Conservation (phyloP, 176 grass and related monocot species). For the Aegilops sharonensis region DNA sequence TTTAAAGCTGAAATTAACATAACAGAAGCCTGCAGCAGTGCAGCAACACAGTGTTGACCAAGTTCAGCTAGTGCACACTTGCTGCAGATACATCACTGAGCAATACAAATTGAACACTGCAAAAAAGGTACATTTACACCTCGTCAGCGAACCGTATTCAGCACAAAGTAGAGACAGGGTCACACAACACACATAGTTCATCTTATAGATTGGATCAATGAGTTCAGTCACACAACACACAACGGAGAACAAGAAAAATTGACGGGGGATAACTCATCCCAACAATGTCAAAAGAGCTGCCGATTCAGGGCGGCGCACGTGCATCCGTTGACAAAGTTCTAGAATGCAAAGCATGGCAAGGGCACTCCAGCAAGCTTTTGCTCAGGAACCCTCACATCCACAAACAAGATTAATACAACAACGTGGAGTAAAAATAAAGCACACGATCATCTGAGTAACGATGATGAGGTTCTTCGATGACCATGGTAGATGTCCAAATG, state of each 20-base stretch:
- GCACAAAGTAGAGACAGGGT: constrained; percentile 17
- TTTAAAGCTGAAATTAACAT: neutral
- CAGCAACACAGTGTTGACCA: constrained; percentile 13
- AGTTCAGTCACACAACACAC: constrained; percentile 39
- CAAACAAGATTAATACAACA: constrained; percentile 40
- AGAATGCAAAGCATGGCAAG: constrained; percentile 33
- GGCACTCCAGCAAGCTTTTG: constrained; percentile 23
- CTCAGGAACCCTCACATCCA: constrained; percentile 33
- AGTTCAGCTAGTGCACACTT: constrained; percentile 8
- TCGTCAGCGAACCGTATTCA: constrained; percentile 7
- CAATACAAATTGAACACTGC: neutral
- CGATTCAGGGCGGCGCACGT: neutral
- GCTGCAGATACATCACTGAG: neutral
- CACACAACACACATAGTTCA: constrained; percentile 27
- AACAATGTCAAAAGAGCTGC: constrained; percentile 16
- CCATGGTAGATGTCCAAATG: constrained; percentile 24
- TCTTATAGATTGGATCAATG: constrained; percentile 15
- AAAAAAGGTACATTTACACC: constrained; percentile 33
- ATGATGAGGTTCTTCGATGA: neutral
- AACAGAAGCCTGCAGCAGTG: neutral
- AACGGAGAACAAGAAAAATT: constrained; percentile 32
- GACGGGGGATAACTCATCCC: constrained; percentile 21
- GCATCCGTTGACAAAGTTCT: constrained; percentile 22
- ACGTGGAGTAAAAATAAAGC: constrained; percentile 20
- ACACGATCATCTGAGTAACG: constrained; percentile 29